Conservation (phyloP, 192 early-diverging fungal genomes). For the Rhizoclosmatium sp. region DNA sequence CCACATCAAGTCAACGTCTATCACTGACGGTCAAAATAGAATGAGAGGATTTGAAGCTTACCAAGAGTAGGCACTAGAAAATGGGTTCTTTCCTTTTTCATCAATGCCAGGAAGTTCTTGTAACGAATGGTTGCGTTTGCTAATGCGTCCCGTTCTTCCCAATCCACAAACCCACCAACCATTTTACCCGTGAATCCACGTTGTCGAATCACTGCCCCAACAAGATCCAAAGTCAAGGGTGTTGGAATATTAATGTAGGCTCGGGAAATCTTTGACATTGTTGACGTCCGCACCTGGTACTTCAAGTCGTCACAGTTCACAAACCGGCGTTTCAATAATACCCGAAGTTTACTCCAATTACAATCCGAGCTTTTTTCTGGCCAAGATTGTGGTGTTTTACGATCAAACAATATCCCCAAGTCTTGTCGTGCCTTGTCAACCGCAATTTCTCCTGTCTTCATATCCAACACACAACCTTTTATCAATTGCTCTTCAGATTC, state of each 20-base stretch:
- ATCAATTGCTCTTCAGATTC: neutral
- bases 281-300: constrained; percentile 25
- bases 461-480: constrained; percentile 24
- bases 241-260: constrained; percentile 52
- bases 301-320: constrained; percentile 1
- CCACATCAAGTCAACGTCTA: constrained; percentile 73
- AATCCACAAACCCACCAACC: constrained; percentile 47
- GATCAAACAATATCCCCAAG: constrained; percentile 16
- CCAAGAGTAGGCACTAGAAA: constrained; percentile 66
- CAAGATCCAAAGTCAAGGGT: constrained; percentile 55
- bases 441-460: constrained; percentile 26
- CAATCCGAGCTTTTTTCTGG: too few relatives aligned
- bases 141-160: constrained; percentile 37
- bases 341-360: too few relatives aligned
- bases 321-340: too few relatives aligned
- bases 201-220: constrained; percentile 60
- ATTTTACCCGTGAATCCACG: constrained; percentile 60
- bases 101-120: constrained; percentile 56
- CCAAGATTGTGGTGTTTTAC: constrained; percentile 1
- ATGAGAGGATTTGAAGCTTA: constrained; percentile 29
- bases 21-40: neutral
- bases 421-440: constrained; percentile 20
- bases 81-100: constrained; percentile 39
- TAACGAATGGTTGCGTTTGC: constrained; percentile 51
- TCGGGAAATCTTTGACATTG: constrained; percentile 31